Conservation (phyloP, 805 yeast species). For the Candida ascalaphidarum region DNA sequence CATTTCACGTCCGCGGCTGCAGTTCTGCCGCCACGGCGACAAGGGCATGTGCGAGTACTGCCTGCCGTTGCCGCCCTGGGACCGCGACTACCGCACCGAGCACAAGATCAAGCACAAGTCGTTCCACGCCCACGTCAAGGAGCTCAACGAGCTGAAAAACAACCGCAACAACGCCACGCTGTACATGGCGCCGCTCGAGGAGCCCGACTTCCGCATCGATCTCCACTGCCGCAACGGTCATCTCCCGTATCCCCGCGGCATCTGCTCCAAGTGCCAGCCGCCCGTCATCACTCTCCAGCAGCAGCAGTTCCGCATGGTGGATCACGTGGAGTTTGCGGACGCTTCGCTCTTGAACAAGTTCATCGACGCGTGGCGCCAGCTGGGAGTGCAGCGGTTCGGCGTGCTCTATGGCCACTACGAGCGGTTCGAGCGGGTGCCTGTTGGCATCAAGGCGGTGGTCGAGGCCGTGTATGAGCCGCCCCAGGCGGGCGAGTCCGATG, state of each 20-base stretch:
- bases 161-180: constrained; percentile 49
- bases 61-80: constrained; percentile 94
- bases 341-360: constrained; percentile 69
- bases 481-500: constrained; percentile 81
- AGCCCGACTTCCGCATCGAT: constrained; percentile 59
- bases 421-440: constrained; percentile 72
- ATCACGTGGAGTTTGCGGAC: constrained; percentile 86
- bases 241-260: constrained; percentile 89
- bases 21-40: constrained; percentile 77
- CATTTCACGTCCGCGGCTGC: constrained; percentile 53
- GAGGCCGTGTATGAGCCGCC: constrained; percentile 93
- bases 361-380: constrained; percentile 84
- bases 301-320: constrained; percentile 92
- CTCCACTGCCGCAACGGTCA: constrained; percentile 71
- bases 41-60: constrained; percentile 98
- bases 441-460: constrained; percentile 90
- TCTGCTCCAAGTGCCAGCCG: constrained; percentile 95
- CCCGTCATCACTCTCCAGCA: constrained; percentile 87
- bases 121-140: constrained; percentile 74
- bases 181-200: constrained; percentile 73
- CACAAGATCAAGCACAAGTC: constrained; percentile 82
- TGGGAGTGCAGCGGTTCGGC: constrained; percentile 85
- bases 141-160: constrained; percentile 58
- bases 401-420: constrained; percentile 77
- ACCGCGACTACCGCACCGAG: constrained; percentile 62